A percentile compares a stretch with the other conserved stretches of the same genome.
phyloP scores from a whole-genome alignment of 345 rosid genomes.

The Stellera chamaejasme region DNA sequence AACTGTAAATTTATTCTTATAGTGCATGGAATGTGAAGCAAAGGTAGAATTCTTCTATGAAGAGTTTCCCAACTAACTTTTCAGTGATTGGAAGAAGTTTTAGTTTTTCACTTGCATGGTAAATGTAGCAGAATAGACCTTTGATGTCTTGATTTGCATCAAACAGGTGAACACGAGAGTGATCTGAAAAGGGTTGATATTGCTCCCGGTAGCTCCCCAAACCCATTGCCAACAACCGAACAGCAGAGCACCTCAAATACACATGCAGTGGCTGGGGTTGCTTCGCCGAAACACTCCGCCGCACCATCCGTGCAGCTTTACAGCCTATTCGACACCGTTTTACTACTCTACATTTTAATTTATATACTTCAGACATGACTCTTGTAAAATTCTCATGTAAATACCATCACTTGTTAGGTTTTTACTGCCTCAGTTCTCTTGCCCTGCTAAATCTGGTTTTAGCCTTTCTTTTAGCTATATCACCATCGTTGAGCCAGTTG shows the following conservation, averaged over 20 bases:
- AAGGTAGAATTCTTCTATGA: too few species aligned
- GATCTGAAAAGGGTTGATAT: conserved; percentile 7
- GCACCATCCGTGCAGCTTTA: conserved; percentile 11
- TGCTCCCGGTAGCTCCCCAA: conserved; percentile 14
- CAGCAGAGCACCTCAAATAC: conserved; percentile 19
- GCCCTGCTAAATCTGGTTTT: too few species aligned
- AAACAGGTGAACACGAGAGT: conserved; percentile 22
- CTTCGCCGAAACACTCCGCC: conserved; percentile 12
- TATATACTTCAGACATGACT: not conserved
- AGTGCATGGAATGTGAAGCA: not conserved
- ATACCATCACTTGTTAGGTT: conserved; percentile 14
- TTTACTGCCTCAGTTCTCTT: not conserved
- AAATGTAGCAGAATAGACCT: not conserved
- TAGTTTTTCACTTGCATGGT: too few species aligned
- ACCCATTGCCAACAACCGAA: conserved; percentile 24
- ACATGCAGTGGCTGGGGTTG: conserved; percentile 17
- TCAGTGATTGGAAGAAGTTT: too few species aligned
- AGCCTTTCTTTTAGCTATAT: too few species aligned
- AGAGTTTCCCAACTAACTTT: too few species aligned
- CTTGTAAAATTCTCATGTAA: conserved; percentile 4
- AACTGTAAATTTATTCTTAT: not conserved
- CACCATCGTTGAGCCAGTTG: too few species aligned
- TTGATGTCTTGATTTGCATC: not conserved
- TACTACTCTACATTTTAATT: conserved; percentile 5
- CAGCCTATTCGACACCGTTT: not conserved